Conservation (phyloP, 179 eudicot species). For the Silene noctiflora region DNA sequence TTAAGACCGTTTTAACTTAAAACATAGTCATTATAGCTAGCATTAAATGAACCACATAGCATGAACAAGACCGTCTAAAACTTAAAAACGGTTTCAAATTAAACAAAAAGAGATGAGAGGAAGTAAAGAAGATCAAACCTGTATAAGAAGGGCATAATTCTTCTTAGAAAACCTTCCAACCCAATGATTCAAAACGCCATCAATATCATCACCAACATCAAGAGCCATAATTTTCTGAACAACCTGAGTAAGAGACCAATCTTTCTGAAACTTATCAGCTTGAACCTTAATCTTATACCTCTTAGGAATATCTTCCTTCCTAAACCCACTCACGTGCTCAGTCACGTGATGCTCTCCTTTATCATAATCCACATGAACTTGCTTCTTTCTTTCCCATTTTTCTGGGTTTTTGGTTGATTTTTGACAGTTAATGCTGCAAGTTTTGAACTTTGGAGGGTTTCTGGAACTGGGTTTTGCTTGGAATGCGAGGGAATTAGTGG, state of each 20-base stretch:
- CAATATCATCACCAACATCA: slow-evolving; percentile 49
- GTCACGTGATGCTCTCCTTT: slow-evolving; percentile 54
- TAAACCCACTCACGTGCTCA: slow-evolving; percentile 55
- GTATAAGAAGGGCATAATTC: slow-evolving; percentile 73
- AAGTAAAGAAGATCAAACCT: slow-evolving; percentile 32
- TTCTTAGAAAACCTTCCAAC: slow-evolving; percentile 79
- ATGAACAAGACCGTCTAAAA: neutral
- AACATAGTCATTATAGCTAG: too few species aligned
- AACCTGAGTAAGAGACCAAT: slow-evolving; percentile 69
- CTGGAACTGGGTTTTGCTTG: slow-evolving; percentile 19
- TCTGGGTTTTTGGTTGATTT: slow-evolving; percentile 31
- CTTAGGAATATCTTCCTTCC: slow-evolving; percentile 57
- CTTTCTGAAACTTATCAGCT: slow-evolving; percentile 77
- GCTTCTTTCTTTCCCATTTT: slow-evolving; percentile 59
- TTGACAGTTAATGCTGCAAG: slow-evolving; percentile 18
- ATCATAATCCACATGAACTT: slow-evolving; percentile 70
- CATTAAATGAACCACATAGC: too few species aligned
- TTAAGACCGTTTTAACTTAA: too few species aligned
- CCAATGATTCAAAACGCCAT: slow-evolving; percentile 82
- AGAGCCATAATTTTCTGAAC: slow-evolving; percentile 48
- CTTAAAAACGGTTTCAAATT: too few species aligned
- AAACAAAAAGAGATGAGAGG: neutral
- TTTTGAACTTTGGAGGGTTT: slow-evolving; percentile 4
- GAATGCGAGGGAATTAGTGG: slow-evolving; percentile 17
- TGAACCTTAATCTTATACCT: slow-evolving; percentile 51